These are phyloP conservation scores for Mikania micrantha DNA, from an alignment of 129 eudicot species.

Conservation along the genomic window DNA sequence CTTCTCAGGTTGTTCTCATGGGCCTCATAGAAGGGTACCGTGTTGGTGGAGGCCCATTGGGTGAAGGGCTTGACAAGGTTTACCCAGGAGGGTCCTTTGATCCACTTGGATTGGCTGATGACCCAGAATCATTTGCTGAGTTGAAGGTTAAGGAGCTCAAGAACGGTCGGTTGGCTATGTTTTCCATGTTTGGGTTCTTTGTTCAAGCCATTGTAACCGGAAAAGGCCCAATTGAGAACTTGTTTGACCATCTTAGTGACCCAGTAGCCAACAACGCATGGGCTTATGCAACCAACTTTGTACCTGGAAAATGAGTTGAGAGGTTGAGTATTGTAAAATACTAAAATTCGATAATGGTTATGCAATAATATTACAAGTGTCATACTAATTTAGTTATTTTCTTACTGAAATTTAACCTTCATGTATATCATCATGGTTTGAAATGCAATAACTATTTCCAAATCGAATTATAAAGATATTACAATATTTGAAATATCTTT, in stretches of 20 bases:
- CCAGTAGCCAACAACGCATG: conserved; percentile 66
- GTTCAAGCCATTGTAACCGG: conserved; percentile 77
- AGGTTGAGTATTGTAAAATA: no score
- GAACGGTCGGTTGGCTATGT: conserved; percentile 69
- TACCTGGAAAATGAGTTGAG: conserved; percentile 60
- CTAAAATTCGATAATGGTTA: conserved; percentile 7
- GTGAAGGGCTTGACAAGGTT: conserved; percentile 55
- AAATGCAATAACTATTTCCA: no score
- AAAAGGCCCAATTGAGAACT: conserved; percentile 73
- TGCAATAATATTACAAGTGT: not conserved
- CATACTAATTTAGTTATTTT: not conserved
- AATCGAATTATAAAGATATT: no score
- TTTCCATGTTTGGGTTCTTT: conserved; percentile 72
- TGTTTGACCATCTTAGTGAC: conserved; percentile 48
- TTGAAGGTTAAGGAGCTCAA: conserved; percentile 77
- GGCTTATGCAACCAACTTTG: conserved; percentile 77
- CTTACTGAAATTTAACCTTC: no score
- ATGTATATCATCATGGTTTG: no score
- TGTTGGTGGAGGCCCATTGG: conserved; percentile 67
- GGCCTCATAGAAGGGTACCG: conserved; percentile 65
- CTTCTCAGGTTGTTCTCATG: conserved; percentile 54
- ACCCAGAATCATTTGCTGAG: conserved; percentile 71
- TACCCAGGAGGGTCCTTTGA: conserved; percentile 72
- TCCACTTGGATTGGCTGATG: conserved; percentile 66
- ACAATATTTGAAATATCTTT: no score